These are phyloP conservation scores for Abrus precatorius DNA, from an alignment of 306 rosid species.

Conservation along the genomic window DNA sequence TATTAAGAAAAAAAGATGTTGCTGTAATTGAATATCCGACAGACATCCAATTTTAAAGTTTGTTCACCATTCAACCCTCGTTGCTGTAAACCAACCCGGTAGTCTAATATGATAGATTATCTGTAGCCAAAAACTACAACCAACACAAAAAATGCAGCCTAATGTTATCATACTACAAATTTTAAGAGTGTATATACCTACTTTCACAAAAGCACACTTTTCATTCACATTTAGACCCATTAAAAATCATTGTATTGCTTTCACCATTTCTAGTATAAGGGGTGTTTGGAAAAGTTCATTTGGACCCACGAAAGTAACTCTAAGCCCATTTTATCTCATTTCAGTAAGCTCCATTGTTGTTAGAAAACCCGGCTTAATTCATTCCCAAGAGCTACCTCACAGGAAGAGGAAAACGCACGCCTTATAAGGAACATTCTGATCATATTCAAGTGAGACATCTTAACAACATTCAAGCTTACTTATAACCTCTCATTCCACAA, in stretches of 20 bases:
- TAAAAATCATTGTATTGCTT: neutral
- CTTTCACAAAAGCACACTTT: slow-evolving; percentile 11
- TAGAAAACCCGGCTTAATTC: no score
- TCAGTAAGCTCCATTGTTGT: no score
- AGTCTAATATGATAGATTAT: slow-evolving; percentile 2
- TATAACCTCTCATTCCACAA: no score
- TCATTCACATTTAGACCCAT: neutral
- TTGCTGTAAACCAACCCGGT: neutral
- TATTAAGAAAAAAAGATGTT: no score
- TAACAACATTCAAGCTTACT: no score
- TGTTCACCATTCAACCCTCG: neutral
- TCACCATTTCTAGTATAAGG: neutral
- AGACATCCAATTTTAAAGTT: neutral
- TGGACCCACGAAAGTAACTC: neutral
- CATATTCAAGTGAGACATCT: no score
- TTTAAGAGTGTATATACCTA: neutral
- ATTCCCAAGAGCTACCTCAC: no score
- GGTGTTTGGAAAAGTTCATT: neutral
- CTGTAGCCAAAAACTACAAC: neutral
- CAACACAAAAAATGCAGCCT: slow-evolving; percentile 1
- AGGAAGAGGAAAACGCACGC: no score
- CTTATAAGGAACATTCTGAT: no score
- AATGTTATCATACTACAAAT: neutral
- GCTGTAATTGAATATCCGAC: no score
- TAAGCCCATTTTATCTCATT: neutral